Base-by-base conservation (phyloP, 352 stramenopile genomes). In the Pythium sukuiense region DNA sequence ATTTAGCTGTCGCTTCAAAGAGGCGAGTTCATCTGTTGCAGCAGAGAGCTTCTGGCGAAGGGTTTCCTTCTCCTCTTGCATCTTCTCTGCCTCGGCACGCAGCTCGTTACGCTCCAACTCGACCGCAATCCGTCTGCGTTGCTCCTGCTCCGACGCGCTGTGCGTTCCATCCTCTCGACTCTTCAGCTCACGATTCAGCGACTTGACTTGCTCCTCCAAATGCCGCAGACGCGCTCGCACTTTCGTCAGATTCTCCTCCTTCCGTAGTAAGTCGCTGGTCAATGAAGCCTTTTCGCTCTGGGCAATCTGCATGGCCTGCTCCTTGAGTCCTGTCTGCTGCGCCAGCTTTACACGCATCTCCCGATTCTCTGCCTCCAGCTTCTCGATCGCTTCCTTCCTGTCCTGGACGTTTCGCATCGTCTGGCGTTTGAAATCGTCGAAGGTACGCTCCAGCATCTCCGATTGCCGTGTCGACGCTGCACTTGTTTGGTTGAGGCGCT, bases 381-480 rank as follows among this genome's bases (percentile, higher is more conserved):
- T 37, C 6, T 78, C 70, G 57, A 85, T 74, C 8, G 50, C 65
- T 62, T 77, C 61, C 30, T 86, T 71, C 63, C 81, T 80, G 3
- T 81, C 73, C 29, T 76, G 53, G 29, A 66, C 66, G 35, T 71
- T 73, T 9, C 75, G 61, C 63, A 87, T 76, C 27, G 84, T 80
- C 53, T 87, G 70, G 14, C 79, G 76, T 60, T 89, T 83, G 30
- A 76, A 67, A 29, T 86, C 76, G 32, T 70, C 56, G n/a, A 59
- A 61, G 11, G 57, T 41, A 46, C 71, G 70, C 33, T 78, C 59
- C 6, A 74, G 48, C 37, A 61, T 46, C 9, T 78, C 63, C 2
- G 70, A 35, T 3, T 73, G 46, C 60, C 53, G 35, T 24, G 12
- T 66, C 65, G 65, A 27, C 52, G 57, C 14, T 61, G 35, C 27